Base-by-base conservation (phyloP, 345 rosid genomes). In the Sonneratia alba region DNA sequence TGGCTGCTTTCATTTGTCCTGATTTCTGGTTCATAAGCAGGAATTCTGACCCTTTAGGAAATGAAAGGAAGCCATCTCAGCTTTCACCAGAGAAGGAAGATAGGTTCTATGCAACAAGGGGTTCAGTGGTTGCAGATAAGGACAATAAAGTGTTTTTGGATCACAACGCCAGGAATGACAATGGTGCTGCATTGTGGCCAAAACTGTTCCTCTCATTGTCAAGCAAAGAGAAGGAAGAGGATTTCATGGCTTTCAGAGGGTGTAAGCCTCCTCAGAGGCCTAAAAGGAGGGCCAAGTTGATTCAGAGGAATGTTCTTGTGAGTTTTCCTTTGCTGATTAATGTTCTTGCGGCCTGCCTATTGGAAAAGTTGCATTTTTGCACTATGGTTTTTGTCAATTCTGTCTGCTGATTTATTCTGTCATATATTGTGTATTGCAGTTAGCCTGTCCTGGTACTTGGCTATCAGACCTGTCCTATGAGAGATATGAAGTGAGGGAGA, bases 391-490 rank as follows among this genome's bases (percentile, higher is more conserved):
- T 6, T 36, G 32, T 53, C 34, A 36, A 18, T 47, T 47, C 13
- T 4, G 13, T 47, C 51, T 47, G 13, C 15, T 13, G 14, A 47
- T 47, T 47, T 7, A 7, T 40, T 40, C 51, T 47, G 3, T 47
- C 14, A 2, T 47, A 47, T 4, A 47, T 47, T 9, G 51, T 47
- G 15, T 13, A 10, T 47, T 47, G 51, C 51, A 47, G 51, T 47
- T 89, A 84, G 97, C 83, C 71, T 89, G 96, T 79, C 98, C 97
- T 36, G 98, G 98, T 72, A 84, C 88, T 42, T 93, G 97, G 98
- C 76, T 93, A 79, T 84, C 97, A 15, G 97, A 91, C 74, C 71
- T 91, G 36, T 86, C 91, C 76, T 91, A 82, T 66, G 96, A 93
- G 84, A 84, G 96, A 70, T 91, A 93, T 72, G 96, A 91, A 83